Base-by-base conservation (phyloP, 2,329 filamentous ascomycete species). In the Falciphora oryzae region DNA sequence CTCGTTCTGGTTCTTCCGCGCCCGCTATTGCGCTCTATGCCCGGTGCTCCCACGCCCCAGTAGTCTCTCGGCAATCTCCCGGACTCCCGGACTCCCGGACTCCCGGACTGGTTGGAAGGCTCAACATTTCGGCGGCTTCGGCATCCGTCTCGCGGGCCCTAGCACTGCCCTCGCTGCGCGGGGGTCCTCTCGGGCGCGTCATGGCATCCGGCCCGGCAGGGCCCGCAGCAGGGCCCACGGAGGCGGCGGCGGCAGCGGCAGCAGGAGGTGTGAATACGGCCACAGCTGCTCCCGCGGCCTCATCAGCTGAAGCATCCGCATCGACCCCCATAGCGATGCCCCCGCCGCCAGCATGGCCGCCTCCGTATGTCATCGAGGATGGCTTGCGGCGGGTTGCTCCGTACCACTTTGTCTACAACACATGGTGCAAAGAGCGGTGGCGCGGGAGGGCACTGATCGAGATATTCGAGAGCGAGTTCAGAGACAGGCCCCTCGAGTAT, bases 371-470 rank as follows among this genome's bases (percentile, higher is more conserved):
- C 71, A 81, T 97, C 67, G 89, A 97, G 70, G 89, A 89, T 70
- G 93, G 91, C 11, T 79, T 99, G 67, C 89, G 93, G 62, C 88
- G 92, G 68, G 89, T 97, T 38, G 83, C 83, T 58, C 94, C 94
- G 4, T 98, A 99, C 74, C 87, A 95, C 74, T 97, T 84, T 75
- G 97, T 93, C 3, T 97, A 97, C 81, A 96, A 97, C 74, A 97
- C 94, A 0, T 92, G 87, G 78, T 95, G 91, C 81, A 99, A 98
- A 78, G 85, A 97, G 78, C 84, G 95, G 75, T 99, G 95, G 95
- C 85, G 94, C 64, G 91, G 89, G 38, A 84, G 92, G 53, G 83
- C 85, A 66, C 80, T 99, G 60, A 81, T 97, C 63, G 92, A 97
- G 61, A 91, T 99, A 61, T 99, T 97, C 76, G 84, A 88, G 59